Conservation (phyloP, 1,284 basidiomycete species). For the Sporisorium scitamineum region DNA sequence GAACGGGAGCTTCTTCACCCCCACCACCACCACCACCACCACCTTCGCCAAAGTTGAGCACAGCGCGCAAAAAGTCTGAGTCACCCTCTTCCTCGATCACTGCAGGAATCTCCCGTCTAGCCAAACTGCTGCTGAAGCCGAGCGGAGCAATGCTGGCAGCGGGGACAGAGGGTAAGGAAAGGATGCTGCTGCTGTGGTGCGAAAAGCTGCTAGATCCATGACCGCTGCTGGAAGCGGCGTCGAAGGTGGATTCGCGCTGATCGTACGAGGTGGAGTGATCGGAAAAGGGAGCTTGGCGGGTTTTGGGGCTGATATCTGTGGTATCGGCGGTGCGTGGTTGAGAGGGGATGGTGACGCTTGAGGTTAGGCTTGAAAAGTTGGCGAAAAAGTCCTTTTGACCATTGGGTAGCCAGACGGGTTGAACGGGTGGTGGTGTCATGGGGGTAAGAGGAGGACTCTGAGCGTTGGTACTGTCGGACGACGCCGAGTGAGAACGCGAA, state of each 20-base stretch:
- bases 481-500: constrained; percentile 46
- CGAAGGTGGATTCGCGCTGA: background rate
- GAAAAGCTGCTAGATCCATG: constrained; percentile 12
- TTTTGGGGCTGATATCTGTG: constrained; percentile 25
- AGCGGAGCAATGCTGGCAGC: constrained; percentile 2
- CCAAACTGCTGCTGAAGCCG: constrained; percentile 4
- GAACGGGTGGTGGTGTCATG: constrained; percentile 34
- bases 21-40: constrained; percentile 19
- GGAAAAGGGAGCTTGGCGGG: constrained; percentile 12
- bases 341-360: background rate
- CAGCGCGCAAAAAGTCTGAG: constrained; percentile 55
- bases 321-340: background rate
- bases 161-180: constrained; percentile 8
- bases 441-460: constrained; percentile 48
- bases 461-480: constrained; percentile 26
- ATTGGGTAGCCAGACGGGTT: constrained; percentile 43
- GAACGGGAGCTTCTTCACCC: background rate
- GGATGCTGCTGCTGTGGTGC: constrained; percentile 3
- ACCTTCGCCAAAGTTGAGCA: constrained; percentile 50
- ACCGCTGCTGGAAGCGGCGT: constrained; percentile 8
- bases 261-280: background rate
- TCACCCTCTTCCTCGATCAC: constrained; percentile 49
- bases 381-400: constrained; percentile 48
- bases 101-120: constrained; percentile 23
- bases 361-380: constrained; percentile 25